Evolutionary conservation across 495 filamentous ascomycete species (phyloP).

Genomic region (Hypoxylon crocopeplum): DNA sequence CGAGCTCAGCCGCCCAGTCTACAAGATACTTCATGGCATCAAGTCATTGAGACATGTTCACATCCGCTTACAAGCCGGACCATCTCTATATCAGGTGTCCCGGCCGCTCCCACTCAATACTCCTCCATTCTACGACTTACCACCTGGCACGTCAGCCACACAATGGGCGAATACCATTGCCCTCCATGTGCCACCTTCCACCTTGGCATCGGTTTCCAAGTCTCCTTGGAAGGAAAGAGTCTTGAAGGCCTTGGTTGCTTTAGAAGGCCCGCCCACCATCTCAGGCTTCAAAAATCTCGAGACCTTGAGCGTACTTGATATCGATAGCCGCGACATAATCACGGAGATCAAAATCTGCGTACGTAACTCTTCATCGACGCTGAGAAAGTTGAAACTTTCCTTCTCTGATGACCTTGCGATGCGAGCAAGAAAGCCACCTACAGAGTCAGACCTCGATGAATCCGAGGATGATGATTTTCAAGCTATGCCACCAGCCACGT

Average conservation of each 20-base stretch:
- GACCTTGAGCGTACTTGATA: slow-evolving; percentile 61
- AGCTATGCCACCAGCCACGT: slow-evolving; percentile 30
- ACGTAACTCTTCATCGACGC: slow-evolving; percentile 54
- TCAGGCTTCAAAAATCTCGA: slow-evolving; percentile 64
- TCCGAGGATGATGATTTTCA: slow-evolving; percentile 59
- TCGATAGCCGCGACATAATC: slow-evolving; percentile 62
- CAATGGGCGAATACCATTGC: slow-evolving; percentile 27
- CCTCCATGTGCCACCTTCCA: slow-evolving; percentile 12
- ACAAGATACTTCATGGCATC: slow-evolving; percentile 60
- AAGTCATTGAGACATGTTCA: slow-evolving; percentile 60
- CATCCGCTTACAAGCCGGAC: slow-evolving; percentile 62
- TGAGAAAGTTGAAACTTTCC: slow-evolving; percentile 62
- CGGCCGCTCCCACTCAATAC: slow-evolving; percentile 54
- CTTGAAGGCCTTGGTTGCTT: slow-evolving; percentile 30
- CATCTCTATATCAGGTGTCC: slow-evolving; percentile 54
- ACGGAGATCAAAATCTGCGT: slow-evolving; percentile 62
- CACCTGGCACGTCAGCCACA: slow-evolving; percentile 25
- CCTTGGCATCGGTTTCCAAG: slow-evolving; percentile 3
- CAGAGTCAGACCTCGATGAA: slow-evolving; percentile 57
- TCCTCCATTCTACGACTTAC: too few relatives aligned
- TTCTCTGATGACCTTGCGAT: slow-evolving; percentile 59
- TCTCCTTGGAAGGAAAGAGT: slow-evolving; percentile 24
- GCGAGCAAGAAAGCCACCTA: slow-evolving; percentile 58
- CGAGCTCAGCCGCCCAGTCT: slow-evolving; percentile 65
- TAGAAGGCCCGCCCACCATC: slow-evolving; percentile 53